Conservation (phyloP, 108 stramenopile genomes). For the Heterococcus sp. region DNA sequence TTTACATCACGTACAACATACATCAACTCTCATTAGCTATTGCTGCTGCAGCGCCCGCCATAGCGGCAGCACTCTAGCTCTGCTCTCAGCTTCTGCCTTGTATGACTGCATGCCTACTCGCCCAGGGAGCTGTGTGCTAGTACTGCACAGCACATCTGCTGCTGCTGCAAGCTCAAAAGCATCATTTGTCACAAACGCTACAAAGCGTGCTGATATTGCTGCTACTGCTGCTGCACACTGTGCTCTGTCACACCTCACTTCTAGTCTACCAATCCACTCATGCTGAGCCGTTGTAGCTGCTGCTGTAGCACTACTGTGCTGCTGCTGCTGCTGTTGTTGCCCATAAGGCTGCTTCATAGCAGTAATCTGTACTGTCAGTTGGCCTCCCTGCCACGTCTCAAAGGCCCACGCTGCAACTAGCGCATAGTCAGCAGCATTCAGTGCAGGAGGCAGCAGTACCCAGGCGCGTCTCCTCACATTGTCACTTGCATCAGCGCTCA, state of each 20-base stretch:
- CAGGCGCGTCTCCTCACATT: neutral
- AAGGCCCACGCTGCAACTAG: slow-evolving; percentile 23
- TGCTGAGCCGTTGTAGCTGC: neutral
- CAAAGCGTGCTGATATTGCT: neutral
- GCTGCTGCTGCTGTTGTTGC: slow-evolving; percentile 1
- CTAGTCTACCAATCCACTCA: slow-evolving; percentile 30
- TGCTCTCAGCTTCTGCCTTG: neutral
- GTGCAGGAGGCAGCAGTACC: neutral
- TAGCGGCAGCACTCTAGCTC: too few relatives aligned
- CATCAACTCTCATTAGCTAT: too few relatives aligned
- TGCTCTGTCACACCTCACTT: slow-evolving; percentile 17
- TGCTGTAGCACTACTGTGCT: neutral
- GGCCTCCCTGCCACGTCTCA: slow-evolving; percentile 18
- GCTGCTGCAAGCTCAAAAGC: neutral
- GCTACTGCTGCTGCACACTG: slow-evolving; percentile 4
- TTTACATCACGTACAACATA: too few relatives aligned
- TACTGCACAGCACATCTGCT: neutral
- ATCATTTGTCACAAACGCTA: slow-evolving; percentile 12
- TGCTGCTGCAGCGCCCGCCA: too few relatives aligned
- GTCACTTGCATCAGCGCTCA: neutral
- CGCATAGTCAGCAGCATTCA: neutral
- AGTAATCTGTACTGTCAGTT: slow-evolving; percentile 16
- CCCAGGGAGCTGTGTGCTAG: neutral
- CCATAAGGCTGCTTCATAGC: slow-evolving; percentile 37
- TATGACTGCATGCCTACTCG: neutral